These are phyloP conservation scores for Parachaetomium inaequale DNA, from an alignment of 495 filamentous ascomycete genomes.

Conservation along the genomic window DNA sequence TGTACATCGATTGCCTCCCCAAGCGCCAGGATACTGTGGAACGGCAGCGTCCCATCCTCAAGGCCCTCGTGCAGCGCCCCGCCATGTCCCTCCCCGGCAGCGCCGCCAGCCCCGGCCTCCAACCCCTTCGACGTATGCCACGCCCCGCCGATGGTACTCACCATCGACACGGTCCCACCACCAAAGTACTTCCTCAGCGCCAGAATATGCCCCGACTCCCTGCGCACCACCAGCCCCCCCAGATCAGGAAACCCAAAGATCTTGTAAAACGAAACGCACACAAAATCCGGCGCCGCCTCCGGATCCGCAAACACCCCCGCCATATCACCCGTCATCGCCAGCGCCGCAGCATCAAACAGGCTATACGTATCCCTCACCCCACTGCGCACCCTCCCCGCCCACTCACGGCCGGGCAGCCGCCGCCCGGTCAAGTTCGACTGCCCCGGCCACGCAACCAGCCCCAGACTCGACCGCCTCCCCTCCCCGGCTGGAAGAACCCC, in stretches of 20 bases:
- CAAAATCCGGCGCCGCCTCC: slow-evolving; percentile 65
- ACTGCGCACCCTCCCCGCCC: slow-evolving; percentile 49
- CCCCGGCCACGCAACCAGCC: slow-evolving; percentile 71
- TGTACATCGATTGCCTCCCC: slow-evolving; percentile 67
- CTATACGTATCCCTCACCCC: slow-evolving; percentile 51
- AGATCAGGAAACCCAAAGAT: slow-evolving; percentile 80
- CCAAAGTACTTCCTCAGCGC: slow-evolving; percentile 67
- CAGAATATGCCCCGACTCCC: slow-evolving; percentile 58
- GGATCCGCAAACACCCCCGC: slow-evolving; percentile 53
- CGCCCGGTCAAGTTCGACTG: slow-evolving; percentile 79
- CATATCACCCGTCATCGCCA: slow-evolving; percentile 63
- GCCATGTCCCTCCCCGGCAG: neutral
- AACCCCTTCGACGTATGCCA: slow-evolving; percentile 62
- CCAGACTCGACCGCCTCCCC: slow-evolving; percentile 31
- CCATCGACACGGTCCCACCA: slow-evolving; percentile 71
- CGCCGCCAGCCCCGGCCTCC: slow-evolving; percentile 15
- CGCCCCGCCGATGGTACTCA: slow-evolving; percentile 53
- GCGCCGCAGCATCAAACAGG: slow-evolving; percentile 69
- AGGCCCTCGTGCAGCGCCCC: slow-evolving; percentile 57
- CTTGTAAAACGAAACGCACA: slow-evolving; percentile 71
- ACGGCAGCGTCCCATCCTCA: slow-evolving; percentile 77
- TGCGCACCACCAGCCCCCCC: slow-evolving; percentile 66
- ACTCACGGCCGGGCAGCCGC: slow-evolving; percentile 55
- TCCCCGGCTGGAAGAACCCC: neutral
- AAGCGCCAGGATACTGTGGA: slow-evolving; percentile 71